Base-by-base conservation (phyloP, 75 land plant genomes). In the Picea sitchensis region DNA sequence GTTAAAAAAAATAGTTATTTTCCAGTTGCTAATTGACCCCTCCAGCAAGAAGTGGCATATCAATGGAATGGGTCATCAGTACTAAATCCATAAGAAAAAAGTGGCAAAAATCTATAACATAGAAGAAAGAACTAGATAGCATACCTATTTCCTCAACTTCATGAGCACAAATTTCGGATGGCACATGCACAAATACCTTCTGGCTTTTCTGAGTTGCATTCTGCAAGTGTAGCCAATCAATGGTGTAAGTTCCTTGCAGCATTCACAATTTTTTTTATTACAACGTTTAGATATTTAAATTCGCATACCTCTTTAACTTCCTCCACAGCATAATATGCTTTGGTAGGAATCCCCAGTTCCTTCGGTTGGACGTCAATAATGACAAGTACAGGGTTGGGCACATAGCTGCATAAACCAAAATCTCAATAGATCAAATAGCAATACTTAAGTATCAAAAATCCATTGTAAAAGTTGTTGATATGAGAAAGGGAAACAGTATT, bases 91-190 rank as follows among this genome's bases (percentile, higher is more conserved):
- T 47, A 1, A 65, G 69, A 32, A 65, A 65, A 67, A 34, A 12
- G 15, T 15, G 71, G 44, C 44, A 67, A 34, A 15, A 32, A 67
- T 17, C 18, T 67, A 34, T 11, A 34, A 34, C 7, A 26, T 8
- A 51, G 56, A 51, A 51, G 56, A 51, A 51, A 41, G 73, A 15
- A 44, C 36, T 44, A 71, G 20, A 71, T 38, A 58, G 21, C 89
- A 61, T 87, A 96, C 99, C 99, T 58, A 96, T 96, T 86, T 96
- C 99, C 81, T 96, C 99, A 77, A 96, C 99, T 80, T 96, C 99
- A 83, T 96, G 96, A 60, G 99, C 99, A 74, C 95, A 98, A 85
- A 96, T 96, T 83, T 94, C 99, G 41, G 99, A 96, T 23, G 91
- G 88, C 75, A 95, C 99, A 77, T 96, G 99, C 3, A 92, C 98